phyloP scores from a whole-genome alignment of 371 early-diverging fungal species.

The Mortierella sp. region DNA sequence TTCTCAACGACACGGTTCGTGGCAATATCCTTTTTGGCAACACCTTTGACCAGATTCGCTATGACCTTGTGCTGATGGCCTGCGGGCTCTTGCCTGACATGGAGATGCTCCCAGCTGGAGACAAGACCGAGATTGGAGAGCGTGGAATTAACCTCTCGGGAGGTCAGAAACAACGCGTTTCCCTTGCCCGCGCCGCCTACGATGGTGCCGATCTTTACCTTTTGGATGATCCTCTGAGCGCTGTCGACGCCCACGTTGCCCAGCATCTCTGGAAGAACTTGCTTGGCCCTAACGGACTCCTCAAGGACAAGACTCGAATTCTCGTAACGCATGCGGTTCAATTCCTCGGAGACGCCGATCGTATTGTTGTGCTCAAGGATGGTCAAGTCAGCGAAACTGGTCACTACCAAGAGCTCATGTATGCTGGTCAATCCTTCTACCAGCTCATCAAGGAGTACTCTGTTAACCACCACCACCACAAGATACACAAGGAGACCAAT shows the following conservation, averaged over 20 bases:
- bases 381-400: slow-evolving; percentile 73
- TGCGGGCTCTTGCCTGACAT: slow-evolving; percentile 75
- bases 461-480: slow-evolving; percentile 30
- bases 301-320: slow-evolving; percentile 67
- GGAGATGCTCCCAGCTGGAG: slow-evolving; percentile 75
- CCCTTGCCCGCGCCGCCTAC: slow-evolving; percentile 63
- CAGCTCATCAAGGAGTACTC: slow-evolving; percentile 52
- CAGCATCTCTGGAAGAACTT: slow-evolving; percentile 57
- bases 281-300: slow-evolving; percentile 72
- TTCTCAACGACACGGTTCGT: slow-evolving; percentile 64
- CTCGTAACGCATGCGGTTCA: slow-evolving; percentile 66
- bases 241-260: slow-evolving; percentile 68
- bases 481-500: slow-evolving; percentile 24
- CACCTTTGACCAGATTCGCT: slow-evolving; percentile 61
- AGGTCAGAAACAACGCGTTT: slow-evolving; percentile 68
- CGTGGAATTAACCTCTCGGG: slow-evolving; percentile 68
- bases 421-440: slow-evolving; percentile 37
- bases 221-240: slow-evolving; percentile 73
- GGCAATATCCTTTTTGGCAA: slow-evolving; percentile 71
- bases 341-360: slow-evolving; percentile 61
- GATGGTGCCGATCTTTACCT: slow-evolving; percentile 66
- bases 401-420: slow-evolving; percentile 67
- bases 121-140: slow-evolving; percentile 71
- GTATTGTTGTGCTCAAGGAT: slow-evolving; percentile 68
- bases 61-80: slow-evolving; percentile 63